phyloP scores from a whole-genome alignment of 768 basidiomycete species.

The Suillus occidentalis region DNA sequence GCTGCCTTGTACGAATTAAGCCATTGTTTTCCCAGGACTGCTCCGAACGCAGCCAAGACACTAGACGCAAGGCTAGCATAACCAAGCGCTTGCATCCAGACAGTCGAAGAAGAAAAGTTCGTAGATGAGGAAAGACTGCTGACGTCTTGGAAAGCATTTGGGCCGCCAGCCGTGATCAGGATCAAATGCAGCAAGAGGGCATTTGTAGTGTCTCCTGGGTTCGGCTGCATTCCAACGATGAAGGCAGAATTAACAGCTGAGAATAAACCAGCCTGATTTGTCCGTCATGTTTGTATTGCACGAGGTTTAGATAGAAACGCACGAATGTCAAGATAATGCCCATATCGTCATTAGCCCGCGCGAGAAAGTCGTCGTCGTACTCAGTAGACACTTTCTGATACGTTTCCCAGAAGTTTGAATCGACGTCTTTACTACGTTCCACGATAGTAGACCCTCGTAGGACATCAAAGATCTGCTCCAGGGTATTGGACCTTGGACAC shows the following conservation, averaged over 20 bases:
- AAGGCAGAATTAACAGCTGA: constrained; percentile 38
- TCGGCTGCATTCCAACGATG: constrained; percentile 32
- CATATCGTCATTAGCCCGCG: constrained; percentile 14
- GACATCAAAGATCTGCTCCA: no score
- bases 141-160: not conserved
- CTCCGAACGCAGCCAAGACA: not conserved
- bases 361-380: constrained; percentile 14
- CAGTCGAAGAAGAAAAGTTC: not conserved
- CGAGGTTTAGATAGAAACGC: not conserved
- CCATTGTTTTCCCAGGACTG: not conserved
- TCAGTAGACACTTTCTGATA: constrained; percentile 12
- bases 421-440: constrained; percentile 2
- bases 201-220: constrained; percentile 23
- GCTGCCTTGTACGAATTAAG: not conserved
- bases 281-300: not conserved
- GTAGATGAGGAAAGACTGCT: not conserved
- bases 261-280: constrained; percentile 39
- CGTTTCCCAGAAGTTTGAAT: constrained; percentile 11
- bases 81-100: not conserved
- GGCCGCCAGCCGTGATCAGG: not conserved
- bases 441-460: no score
- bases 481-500: no score
- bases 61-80: not conserved
- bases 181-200: constrained; percentile 18
- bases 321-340: constrained; percentile 22